A percentile compares a stretch with the other conserved stretches of the same genome.
Evolutionary conservation across 169 alveolate species (phyloP).

Genomic region (Cryptosporidium muris): DNA sequence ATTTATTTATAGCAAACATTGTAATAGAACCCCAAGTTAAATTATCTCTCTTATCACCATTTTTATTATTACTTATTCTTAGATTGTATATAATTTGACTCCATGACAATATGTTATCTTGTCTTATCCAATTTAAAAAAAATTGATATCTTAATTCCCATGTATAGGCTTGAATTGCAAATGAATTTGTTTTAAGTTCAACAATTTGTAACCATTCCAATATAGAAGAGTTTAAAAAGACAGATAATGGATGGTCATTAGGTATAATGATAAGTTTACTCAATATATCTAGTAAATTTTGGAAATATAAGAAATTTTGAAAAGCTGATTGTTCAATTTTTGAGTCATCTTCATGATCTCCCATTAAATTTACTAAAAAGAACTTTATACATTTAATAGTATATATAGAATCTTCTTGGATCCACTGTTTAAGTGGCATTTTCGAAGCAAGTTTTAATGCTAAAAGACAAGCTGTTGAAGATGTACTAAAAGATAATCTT

Average conservation of each 20-base stretch:
- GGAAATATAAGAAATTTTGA: slow-evolving; percentile 42
- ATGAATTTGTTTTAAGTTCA: slow-evolving; percentile 23
- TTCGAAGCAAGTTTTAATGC: slow-evolving; percentile 4
- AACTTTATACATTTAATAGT: slow-evolving; percentile 35
- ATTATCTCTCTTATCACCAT: too few relatives aligned
- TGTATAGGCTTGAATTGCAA: slow-evolving; percentile 20
- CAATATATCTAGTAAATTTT: slow-evolving; percentile 16
- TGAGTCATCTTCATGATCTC: not conserved
- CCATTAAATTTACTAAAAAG: slow-evolving; percentile 1
- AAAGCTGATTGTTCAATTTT: not conserved
- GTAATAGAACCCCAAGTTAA: too few relatives aligned
- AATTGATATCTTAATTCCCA: slow-evolving; percentile 6
- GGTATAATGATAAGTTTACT: slow-evolving; percentile 13
- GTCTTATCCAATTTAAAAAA: too few relatives aligned
- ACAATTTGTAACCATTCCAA: slow-evolving; percentile 28
- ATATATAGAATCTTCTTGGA: slow-evolving; percentile 41
- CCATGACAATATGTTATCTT: too few relatives aligned
- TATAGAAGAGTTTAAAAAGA: slow-evolving; percentile 5
- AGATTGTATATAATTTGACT: too few relatives aligned
- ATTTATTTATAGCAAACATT: too few relatives aligned
- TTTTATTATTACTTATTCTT: too few relatives aligned
- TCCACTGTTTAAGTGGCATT: slow-evolving; percentile 55
- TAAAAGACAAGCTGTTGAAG: slow-evolving; percentile 4
- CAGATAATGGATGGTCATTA: slow-evolving; percentile 19
- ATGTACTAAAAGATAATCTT: slow-evolving; percentile 13